Percentiles rank a stretch among this genome's conserved stretches.
These are phyloP conservation scores for Parastagonospora avenae DNA, from an alignment of 2,329 filamentous ascomycete genomes.

Conservation along the genomic window DNA sequence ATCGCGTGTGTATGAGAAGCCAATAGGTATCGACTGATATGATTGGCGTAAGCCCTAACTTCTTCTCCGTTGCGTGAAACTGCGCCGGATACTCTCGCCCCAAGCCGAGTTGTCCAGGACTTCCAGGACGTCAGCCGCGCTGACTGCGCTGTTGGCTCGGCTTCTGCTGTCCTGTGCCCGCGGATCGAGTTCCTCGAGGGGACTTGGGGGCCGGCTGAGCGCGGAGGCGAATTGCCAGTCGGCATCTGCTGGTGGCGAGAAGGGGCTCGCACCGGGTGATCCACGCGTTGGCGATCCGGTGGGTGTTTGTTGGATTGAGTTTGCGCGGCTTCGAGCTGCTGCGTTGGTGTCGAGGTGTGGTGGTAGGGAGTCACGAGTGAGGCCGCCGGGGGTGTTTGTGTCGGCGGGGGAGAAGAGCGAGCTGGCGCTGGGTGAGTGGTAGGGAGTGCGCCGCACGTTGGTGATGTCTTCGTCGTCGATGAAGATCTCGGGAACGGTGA, in stretches of 20 bases:
- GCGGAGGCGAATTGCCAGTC: conserved; percentile 56
- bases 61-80: conserved; percentile 70
- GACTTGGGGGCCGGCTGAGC: conserved; percentile 45
- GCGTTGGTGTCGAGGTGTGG: conserved; percentile 32
- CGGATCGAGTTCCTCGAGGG: conserved; percentile 37
- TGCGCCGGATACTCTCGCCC: conserved; percentile 89
- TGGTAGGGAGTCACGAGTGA: conserved; percentile 33
- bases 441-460: conserved; percentile 42
- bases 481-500: conserved; percentile 86
- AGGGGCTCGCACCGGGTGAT: conserved; percentile 35
- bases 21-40: too few relatives aligned
- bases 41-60: conserved; percentile 4
- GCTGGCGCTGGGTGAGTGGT: conserved; percentile 40
- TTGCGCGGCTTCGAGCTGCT: conserved; percentile 39
- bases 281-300: conserved; percentile 39
- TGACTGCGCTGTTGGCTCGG: conserved; percentile 71
- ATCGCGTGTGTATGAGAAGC: too few relatives aligned
- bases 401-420: conserved; percentile 42
- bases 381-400: conserved; percentile 31
- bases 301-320: conserved; percentile 48
- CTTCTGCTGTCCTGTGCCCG: conserved; percentile 55
- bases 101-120: conserved; percentile 89
- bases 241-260: conserved; percentile 33
- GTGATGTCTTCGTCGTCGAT: conserved; percentile 76
- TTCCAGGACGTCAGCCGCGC: conserved; percentile 77